Evolutionary conservation across 352 stramenopile genomes (phyloP).

Genomic region (Globisporangium spinosum): DNA sequence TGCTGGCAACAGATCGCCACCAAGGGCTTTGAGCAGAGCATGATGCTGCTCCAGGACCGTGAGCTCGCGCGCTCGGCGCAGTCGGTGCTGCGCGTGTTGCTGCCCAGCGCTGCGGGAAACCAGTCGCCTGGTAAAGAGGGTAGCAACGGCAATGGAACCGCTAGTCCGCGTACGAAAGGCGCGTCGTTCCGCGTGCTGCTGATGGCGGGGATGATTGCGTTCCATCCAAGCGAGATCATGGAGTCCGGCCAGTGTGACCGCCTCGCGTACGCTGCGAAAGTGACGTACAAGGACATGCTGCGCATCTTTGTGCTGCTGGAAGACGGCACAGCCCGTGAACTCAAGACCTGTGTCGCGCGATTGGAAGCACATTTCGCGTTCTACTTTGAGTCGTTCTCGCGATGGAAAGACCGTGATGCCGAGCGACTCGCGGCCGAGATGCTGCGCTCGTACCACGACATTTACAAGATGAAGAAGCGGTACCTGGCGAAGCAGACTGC

Average conservation of each 20-base stretch:
- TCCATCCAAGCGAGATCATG: slow-evolving; percentile 65
- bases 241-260: slow-evolving; percentile 35
- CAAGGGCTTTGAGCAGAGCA: slow-evolving; percentile 54
- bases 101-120: slow-evolving; percentile 21
- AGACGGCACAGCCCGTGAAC: slow-evolving; percentile 29
- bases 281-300: slow-evolving; percentile 37
- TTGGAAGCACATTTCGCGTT: slow-evolving; percentile 59
- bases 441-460: slow-evolving; percentile 48
- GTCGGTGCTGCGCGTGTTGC: slow-evolving; percentile 49
- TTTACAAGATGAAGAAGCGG: slow-evolving; percentile 41
- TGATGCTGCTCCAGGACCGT: slow-evolving; percentile 58
- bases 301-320: slow-evolving; percentile 31
- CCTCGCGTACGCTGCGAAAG: slow-evolving; percentile 42
- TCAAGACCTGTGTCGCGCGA: slow-evolving; percentile 39
- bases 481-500: slow-evolving; percentile 35
- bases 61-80: slow-evolving; percentile 48
- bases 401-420: slow-evolving; percentile 59
- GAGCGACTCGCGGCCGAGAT: slow-evolving; percentile 50
- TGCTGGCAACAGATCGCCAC: slow-evolving; percentile 41
- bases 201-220: slow-evolving; percentile 72
- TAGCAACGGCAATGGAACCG: background rate
- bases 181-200: slow-evolving; percentile 61
- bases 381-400: slow-evolving; percentile 62
- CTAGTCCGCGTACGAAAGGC: slow-evolving; percentile 27
- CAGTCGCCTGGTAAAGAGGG: slow-evolving; percentile 13